Conservation (phyloP, 2,329 filamentous ascomycete genomes). For the Triangularia setosa region DNA sequence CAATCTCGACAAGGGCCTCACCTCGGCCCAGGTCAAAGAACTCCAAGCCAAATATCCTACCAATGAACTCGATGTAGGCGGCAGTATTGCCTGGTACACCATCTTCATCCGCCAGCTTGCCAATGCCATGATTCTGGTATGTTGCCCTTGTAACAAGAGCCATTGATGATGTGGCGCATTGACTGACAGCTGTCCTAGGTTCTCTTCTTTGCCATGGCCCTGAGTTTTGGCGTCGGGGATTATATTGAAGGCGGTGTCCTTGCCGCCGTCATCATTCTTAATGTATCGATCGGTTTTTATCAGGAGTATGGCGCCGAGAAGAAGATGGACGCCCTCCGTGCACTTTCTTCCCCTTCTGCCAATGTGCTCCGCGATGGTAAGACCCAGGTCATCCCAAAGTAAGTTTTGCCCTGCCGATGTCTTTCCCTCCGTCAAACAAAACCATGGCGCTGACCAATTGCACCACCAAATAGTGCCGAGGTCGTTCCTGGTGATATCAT, state of each 20-base stretch:
- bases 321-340: slow-evolving; percentile 61
- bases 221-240: slow-evolving; percentile 61
- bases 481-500: slow-evolving; percentile 71
- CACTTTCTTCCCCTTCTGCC: slow-evolving; percentile 60
- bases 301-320: slow-evolving; percentile 63
- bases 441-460: slow-evolving; percentile 2
- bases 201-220: slow-evolving; percentile 71
- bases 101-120: slow-evolving; percentile 69
- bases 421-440: neutral
- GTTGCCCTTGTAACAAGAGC: slow-evolving; percentile 25
- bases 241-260: slow-evolving; percentile 35
- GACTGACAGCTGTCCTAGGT: slow-evolving; percentile 49
- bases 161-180: neutral
- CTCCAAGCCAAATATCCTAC: slow-evolving; percentile 57
- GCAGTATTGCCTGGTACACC: slow-evolving; percentile 65
- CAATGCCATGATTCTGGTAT: slow-evolving; percentile 72
- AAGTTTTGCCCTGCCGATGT: slow-evolving; percentile 29
- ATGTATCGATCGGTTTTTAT: slow-evolving; percentile 64
- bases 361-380: slow-evolving; percentile 59
- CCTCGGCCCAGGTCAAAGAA: slow-evolving; percentile 53
- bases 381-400: slow-evolving; percentile 55
- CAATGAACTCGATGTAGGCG: slow-evolving; percentile 68
- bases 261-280: slow-evolving; percentile 47
- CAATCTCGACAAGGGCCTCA: slow-evolving; percentile 64
- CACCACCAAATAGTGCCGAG: slow-evolving; percentile 43